Base-by-base conservation (phyloP, 805 yeast species). In the Myxozyma kluyveri region DNA sequence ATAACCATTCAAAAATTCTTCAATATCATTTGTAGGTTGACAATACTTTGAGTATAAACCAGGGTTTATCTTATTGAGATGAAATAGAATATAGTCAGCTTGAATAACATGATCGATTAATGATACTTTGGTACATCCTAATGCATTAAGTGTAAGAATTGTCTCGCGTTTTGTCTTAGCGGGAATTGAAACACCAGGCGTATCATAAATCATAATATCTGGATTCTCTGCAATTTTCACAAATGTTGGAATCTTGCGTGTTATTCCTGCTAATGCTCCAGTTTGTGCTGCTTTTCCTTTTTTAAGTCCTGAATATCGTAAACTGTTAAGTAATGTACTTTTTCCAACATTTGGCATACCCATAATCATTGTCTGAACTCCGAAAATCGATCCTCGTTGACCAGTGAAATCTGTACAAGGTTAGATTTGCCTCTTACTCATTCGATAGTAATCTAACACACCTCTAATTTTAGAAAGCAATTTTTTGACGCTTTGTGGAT, bases 261-360 rank as follows among this genome's bases (percentile, higher is more conserved):
- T 93, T 4, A 91, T 88, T 18, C 99, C 99, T 1, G 98, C 96
- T 57, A 79, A 82, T 9, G 85, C 84, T 0, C 96, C 96, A 0
- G 95, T 88, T 47, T 71, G 70, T 0, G 96, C 96, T 1, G 87
- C 97, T 62, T 85, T 86, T 49, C 74, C 52, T n/a, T 42, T 21
- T 12, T 45, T 45, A 10, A 60, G 64, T 3, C 78, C 75, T 1
- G 73, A 65, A n/a, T 66, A 70, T 52, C 96, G 70, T 45, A 90
- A 69, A 0, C 84, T 74, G 63, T 93, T 93, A 24, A 90, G 84
- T 43, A 93, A 66, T 0, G 96, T 85, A 10, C 96, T 86, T 68
- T 93, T 93, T 0, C 99, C 99, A n/a, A 89, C 95, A 66, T 93
- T 93, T 1, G 99, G 99, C 93, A 93, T 86, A 0, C 99, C 99